Base-by-base conservation (phyloP, 306 rosid species). In the Pyrus communis region DNA sequence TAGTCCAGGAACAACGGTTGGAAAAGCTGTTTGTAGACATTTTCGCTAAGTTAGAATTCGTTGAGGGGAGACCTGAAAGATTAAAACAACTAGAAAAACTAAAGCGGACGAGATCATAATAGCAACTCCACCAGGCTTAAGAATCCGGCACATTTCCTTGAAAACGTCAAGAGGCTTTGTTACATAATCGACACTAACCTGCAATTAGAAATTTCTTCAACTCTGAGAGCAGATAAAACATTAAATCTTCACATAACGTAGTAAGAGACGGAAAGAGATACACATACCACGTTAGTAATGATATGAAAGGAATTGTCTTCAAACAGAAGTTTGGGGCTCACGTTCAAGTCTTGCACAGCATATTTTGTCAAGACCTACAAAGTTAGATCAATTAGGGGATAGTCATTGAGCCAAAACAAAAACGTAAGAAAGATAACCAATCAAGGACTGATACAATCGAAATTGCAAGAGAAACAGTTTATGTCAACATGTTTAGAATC, bases 131-230 rank as follows among this genome's bases (percentile, higher is more conserved):
- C 96, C 97, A 7, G 93, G 97, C 83, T 90, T 92, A 65, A 92
- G 90, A 71, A 84, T 72, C 81, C 96, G 86, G 70, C 79, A 4
- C 90, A 87, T 92, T 82, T 90, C 93, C 82, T 84, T 87, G 84
- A 90, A 92, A 69, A 92, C 89, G 23, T 83, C 91, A 7, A 92
- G 87, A 66, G 93, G 93, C 85, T 90, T 88, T 35, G 93, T 87
- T 52, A 92, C 79, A 83, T 92, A 90, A 80, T 90, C 93, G 59
- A 92, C 97, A 70, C 97, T 92, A 68, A 92, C 97, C 97, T 92
- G 90, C 85, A 69, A 1, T 49, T 21, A 27, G 45, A 74, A 45
- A 10, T 9, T 73, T 42, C 17, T 40, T 60, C 25, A 59, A 5
- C n/a, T 60, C 27, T 42, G 17, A 25, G 57, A 73, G 58, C 27